Percentiles rank a stretch among this genome's conserved stretches.
Evolutionary conservation across 108 stramenopile species (phyloP).

Genomic region (Nannochloropsis salina): DNA sequence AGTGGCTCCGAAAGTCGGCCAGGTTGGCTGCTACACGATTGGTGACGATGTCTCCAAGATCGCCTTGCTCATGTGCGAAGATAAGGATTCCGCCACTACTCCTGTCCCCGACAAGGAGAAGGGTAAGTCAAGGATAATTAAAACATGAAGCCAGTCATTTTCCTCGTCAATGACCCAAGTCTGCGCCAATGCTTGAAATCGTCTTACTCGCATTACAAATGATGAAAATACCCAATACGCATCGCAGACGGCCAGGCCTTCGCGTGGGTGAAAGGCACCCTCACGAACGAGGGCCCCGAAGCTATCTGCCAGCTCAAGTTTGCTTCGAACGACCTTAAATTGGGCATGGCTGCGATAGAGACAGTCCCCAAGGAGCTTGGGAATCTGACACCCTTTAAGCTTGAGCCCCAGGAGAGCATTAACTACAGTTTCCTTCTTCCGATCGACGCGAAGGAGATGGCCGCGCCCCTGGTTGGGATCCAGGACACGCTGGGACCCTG

Average conservation of each 20-base stretch:
- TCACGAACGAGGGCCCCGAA: constrained; percentile 14
- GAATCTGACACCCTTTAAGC: not conserved
- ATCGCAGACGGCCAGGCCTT: not conserved
- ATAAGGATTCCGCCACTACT: not conserved
- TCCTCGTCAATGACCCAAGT: not conserved
- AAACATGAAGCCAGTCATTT: not conserved
- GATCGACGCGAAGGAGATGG: not conserved
- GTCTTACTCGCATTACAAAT: too few relatives aligned
- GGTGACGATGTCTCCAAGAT: not conserved
- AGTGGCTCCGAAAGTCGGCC: not conserved
- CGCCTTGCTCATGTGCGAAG: not conserved
- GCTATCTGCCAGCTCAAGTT: constrained; percentile 18
- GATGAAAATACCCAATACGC: not conserved
- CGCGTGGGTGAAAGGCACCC: not conserved
- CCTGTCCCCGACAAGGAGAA: not conserved
- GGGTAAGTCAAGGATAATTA: not conserved
- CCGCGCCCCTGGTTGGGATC: not conserved
- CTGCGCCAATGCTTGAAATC: too few relatives aligned
- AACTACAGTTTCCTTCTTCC: not conserved
- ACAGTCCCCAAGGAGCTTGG: not conserved
- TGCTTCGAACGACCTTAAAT: not conserved
- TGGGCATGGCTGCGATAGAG: not conserved
- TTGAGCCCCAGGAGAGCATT: not conserved
- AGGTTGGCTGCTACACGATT: not conserved
- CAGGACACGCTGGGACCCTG: not conserved